Base-by-base conservation (phyloP, 495 filamentous ascomycete species). In the Penicillium canariense region DNA sequence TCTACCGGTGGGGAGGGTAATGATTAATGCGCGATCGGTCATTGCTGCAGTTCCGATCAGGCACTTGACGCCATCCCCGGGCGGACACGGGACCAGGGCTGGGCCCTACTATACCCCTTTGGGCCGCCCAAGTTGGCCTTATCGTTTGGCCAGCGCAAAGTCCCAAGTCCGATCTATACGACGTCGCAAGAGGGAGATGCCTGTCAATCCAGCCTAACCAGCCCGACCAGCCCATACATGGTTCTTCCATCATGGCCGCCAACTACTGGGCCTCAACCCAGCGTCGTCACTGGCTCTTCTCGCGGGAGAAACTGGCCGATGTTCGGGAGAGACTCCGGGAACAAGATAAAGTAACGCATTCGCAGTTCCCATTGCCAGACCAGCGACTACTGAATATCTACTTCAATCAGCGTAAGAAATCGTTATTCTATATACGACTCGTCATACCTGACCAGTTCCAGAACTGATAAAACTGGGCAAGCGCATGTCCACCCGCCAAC, bases 191-290 rank as follows among this genome's bases (percentile, higher is more conserved):
- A n/a, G n/a, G n/a, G n/a, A n/a, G n/a, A n/a, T n/a, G n/a, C n/a
- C n/a, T n/a, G n/a, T n/a, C n/a, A n/a, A n/a, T n/a, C n/a, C n/a
- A n/a, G n/a, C n/a, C n/a, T n/a, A n/a, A n/a, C n/a, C n/a, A n/a
- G n/a, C n/a, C n/a, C n/a, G n/a, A n/a, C n/a, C n/a, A n/a, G n/a
- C n/a, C 40, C 42, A 26, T 48, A 45, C 20, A 35, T 25, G 45
- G 44, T n/a, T 36, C 22, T 35, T 48, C 48, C 36, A 55, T 39
- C 38, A 98, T 98, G 94, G 91, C 94, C 48, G 89, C 93, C 62
- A 97, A 94, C 71, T 98, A 89, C 72, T 98, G 95, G 94, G 88
- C 87, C 50, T 97, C 93, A 45, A 91, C 91, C 14, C 94, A 98
- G 72, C 82, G 87, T 49, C 84, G 81, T 58, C 81, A 89, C 72